Percentiles rank a stretch among this genome's conserved stretches.
These are phyloP conservation scores for Phytopythium aichiense DNA, from an alignment of 352 stramenopile genomes.

Conservation along the genomic window DNA sequence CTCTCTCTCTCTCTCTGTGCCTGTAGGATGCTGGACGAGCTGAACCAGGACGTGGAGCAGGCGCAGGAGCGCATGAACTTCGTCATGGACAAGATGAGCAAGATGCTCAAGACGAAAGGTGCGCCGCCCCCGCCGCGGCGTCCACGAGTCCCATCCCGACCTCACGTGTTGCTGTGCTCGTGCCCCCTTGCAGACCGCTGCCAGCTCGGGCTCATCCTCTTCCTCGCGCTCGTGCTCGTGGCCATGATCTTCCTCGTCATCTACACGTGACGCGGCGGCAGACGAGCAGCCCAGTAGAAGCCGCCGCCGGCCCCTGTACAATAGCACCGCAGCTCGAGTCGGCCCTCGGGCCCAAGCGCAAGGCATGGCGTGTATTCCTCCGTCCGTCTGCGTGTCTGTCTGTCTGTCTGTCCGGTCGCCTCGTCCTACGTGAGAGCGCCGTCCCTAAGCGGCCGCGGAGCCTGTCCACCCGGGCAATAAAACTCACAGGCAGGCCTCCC, in stretches of 20 bases:
- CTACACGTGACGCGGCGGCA: conserved; percentile 55
- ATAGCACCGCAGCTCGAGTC: too few relatives aligned
- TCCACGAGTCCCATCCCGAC: too few relatives aligned
- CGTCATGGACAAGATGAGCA: conserved; percentile 74
- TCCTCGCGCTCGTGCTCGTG: conserved; percentile 58
- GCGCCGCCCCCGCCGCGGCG: background rate
- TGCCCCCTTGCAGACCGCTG: conserved; percentile 47
- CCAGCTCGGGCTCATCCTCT: conserved; percentile 71
- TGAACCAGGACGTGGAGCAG: conserved; percentile 69
- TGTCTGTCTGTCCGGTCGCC: too few relatives aligned
- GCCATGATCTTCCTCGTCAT: conserved; percentile 83
- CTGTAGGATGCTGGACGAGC: conserved; percentile 68
- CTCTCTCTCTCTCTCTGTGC: too few relatives aligned
- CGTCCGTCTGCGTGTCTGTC: background rate
- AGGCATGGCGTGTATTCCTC: too few relatives aligned
- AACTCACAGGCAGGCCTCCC: conserved; percentile 25
- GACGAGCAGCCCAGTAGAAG: background rate
- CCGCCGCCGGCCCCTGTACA: background rate
- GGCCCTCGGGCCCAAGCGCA: too few relatives aligned
- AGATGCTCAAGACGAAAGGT: conserved; percentile 83
- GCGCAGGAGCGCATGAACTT: conserved; percentile 81
- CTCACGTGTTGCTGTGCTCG: conserved; percentile 4
- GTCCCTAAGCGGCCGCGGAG: background rate
- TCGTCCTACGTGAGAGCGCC: background rate
- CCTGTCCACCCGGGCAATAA: background rate